Base-by-base conservation (phyloP, 176 grass and related monocot species). In the Phoenix dactylifera region DNA sequence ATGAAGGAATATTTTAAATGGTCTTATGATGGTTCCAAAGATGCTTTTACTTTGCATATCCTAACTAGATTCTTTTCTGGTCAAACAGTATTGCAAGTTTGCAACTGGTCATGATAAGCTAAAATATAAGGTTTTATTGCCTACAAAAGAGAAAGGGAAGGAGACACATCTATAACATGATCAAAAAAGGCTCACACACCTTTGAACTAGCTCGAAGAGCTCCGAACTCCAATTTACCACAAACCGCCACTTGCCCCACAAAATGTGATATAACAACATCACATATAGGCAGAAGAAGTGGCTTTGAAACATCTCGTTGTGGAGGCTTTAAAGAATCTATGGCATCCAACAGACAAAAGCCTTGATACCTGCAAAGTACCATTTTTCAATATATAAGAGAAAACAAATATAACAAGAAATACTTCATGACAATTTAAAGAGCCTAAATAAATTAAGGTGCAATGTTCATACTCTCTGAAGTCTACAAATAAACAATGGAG, bases 221-320 rank as follows among this genome's bases (percentile, higher is more conserved):
- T 74, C 92, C 92, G 48, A 58, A n/a, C 58, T 70, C 87, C 0
- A 96, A 51, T 78, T 87, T 96, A 68, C 92, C 92, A 22, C 80
- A 90, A 69, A 79, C 78, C 24, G 78, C 83, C 65, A 85, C 39
- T 69, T 88, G 92, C 26, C 80, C 87, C 68, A 87, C 71, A 22
- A 26, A 75, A 56, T 76, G 80, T 26, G 83, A 88, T 49, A 78
- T 55, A 60, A 90, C 77, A 71, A 96, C 66, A 67, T 96, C 92
- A 85, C 86, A 96, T 51, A 96, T 85, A 65, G 87, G 83, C 59
- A 96, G 71, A 60, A 80, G 20, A 22, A 88, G 58, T 17, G 87
- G 87, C 69, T 72, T 96, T 32, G 62, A 85, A 82, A 90, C 58
- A 72, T 90, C 83, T 67, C 78, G 71, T 39, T 52, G 64, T 64